Conservation (phyloP, 257 asterid genomes). For the Fraxinus cuspidata region DNA sequence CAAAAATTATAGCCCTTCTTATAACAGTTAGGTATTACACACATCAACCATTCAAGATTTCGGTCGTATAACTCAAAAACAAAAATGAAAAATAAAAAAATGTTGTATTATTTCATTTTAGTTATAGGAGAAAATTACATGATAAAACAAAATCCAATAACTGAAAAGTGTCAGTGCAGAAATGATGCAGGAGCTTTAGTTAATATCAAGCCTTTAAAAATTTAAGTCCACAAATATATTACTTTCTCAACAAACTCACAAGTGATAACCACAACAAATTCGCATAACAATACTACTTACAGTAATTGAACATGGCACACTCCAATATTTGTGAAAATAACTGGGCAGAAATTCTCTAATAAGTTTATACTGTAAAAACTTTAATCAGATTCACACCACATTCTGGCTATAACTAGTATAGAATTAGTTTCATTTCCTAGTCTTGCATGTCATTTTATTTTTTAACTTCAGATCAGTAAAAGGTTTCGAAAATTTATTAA, state of each 20-base stretch:
- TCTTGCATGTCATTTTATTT: neutral
- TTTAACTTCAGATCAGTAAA: neutral
- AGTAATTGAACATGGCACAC: neutral
- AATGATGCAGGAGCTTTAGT: neutral
- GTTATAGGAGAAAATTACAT: neutral
- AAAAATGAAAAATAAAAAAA: no score
- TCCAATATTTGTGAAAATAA: neutral
- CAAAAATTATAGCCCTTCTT: neutral
- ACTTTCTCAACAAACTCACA: neutral
- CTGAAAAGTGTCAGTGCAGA: neutral
- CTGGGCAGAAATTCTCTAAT: neutral
- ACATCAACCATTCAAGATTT: neutral
- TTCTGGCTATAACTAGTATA: neutral
- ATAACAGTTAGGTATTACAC: neutral
- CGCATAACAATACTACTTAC: neutral
- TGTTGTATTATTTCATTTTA: neutral
- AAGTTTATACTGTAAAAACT: neutral
- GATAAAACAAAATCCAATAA: neutral
- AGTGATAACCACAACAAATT: neutral
- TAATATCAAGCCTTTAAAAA: neutral
- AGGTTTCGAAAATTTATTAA: neutral
- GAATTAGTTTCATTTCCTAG: neutral
- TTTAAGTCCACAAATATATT: neutral
- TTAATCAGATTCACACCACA: neutral
- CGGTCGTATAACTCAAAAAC: no score